Evolutionary conservation across 1,284 basidiomycete genomes (phyloP).

Genomic region (Exobasidium cylindrosporum): DNA sequence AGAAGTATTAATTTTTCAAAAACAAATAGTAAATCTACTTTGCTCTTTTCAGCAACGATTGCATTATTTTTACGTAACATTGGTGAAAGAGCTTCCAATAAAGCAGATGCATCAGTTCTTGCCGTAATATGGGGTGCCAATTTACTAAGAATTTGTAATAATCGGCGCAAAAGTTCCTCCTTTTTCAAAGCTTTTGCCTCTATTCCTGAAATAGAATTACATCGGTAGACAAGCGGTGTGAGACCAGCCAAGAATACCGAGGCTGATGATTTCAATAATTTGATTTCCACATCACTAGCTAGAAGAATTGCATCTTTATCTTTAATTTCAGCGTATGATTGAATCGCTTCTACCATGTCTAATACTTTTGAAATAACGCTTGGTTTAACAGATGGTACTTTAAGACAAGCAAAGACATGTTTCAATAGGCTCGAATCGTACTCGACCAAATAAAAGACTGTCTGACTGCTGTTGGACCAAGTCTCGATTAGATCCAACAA

Average conservation of each 20-base stretch:
- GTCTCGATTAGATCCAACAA: slow-evolving; percentile 80
- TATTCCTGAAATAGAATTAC: neutral
- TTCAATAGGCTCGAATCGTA: slow-evolving; percentile 71
- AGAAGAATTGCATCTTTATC: slow-evolving; percentile 33
- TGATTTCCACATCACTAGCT: slow-evolving; percentile 2
- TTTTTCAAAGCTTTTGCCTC: slow-evolving; percentile 12
- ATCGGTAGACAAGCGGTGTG: slow-evolving; percentile 56
- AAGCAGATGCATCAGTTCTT: slow-evolving; percentile 69
- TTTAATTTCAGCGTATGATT: slow-evolving; percentile 61
- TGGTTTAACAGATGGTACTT: slow-evolving; percentile 81
- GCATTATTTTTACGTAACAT: slow-evolving; percentile 75
- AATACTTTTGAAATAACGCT: slow-evolving; percentile 76
- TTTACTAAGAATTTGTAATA: slow-evolving; percentile 75
- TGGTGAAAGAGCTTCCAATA: slow-evolving; percentile 74
- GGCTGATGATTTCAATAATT: slow-evolving; percentile 73
- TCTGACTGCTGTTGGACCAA: slow-evolving; percentile 69
- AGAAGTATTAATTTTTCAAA: slow-evolving; percentile 72
- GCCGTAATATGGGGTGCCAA: slow-evolving; percentile 74
- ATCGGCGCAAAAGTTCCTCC: slow-evolving; percentile 75
- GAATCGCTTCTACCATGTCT: slow-evolving; percentile 76
- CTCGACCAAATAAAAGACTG: slow-evolving; percentile 66
- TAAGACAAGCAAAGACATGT: slow-evolving; percentile 76
- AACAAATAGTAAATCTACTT: slow-evolving; percentile 78
- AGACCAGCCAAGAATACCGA: slow-evolving; percentile 72
- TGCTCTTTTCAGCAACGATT: slow-evolving; percentile 79